Evolutionary conservation across 495 filamentous ascomycete species (phyloP).

Genomic region (Aspergillus diversus): DNA sequence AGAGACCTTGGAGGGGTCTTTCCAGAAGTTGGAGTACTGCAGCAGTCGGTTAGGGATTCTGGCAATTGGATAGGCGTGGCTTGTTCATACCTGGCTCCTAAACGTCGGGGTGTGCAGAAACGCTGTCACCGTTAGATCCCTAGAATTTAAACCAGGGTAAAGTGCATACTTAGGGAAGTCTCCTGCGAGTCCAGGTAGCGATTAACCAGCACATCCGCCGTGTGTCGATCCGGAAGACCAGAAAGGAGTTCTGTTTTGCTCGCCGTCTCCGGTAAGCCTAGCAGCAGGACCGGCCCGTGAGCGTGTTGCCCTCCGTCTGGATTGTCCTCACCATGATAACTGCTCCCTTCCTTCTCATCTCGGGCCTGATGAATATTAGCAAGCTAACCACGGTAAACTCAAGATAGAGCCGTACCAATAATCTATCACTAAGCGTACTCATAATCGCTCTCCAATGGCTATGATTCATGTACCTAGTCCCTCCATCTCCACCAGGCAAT

Average conservation of each 20-base stretch:
- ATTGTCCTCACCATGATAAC: not conserved
- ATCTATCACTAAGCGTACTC: not conserved
- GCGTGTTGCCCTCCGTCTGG: not conserved
- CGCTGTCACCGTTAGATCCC: not conserved
- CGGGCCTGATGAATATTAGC: not conserved
- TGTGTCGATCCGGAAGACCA: not conserved
- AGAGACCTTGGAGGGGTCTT: not conserved
- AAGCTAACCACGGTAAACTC: not conserved
- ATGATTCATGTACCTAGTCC: slow-evolving; percentile 5
- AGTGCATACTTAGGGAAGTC: not conserved
- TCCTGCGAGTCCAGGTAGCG: not conserved
- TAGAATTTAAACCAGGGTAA: not conserved
- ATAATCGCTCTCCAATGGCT: slow-evolving; percentile 8
- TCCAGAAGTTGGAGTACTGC: slow-evolving; percentile 10
- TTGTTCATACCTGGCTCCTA: not conserved
- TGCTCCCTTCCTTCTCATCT: not conserved
- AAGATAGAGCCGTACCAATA: not conserved
- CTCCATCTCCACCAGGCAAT: not conserved
- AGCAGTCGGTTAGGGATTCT: not conserved
- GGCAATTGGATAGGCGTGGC: not conserved
- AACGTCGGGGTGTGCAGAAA: not conserved
- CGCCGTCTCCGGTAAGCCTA: not conserved
- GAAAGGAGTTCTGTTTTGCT: not conserved
- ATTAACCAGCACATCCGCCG: not conserved
- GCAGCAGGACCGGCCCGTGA: not conserved